Base-by-base conservation (phyloP, 768 basidiomycete species). In the Podaxis mareebaensis region DNA sequence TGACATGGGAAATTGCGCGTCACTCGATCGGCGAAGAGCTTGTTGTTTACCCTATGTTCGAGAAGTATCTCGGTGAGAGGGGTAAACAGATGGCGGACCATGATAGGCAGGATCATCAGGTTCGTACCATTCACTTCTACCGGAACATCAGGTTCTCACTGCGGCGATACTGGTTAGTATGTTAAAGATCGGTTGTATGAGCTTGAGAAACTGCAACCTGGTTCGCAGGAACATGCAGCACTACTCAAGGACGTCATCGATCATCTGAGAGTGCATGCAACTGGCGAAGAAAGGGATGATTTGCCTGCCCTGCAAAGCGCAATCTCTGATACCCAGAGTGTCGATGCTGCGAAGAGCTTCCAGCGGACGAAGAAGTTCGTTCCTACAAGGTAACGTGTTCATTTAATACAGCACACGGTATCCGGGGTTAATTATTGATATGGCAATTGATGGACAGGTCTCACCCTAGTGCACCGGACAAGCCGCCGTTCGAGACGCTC, bases 1-100 rank as follows among this genome's bases (percentile, higher is more conserved):
- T 88, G 4, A 78, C 74, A 12, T 88, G 85, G 86, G 85, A 86
- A 72, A 75, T 88, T 44, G 86, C 85, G 1, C 78, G 85, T 0
- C 86, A 88, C 63, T 83, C 86, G 3, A 81, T 83, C 6, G 85
- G 81, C 13, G 87, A 88, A 69, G 87, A 89, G 70, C 79, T 88
- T 42, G 76, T 89, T 40, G 82, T 87, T 0, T 88, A 88, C 67
- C 87, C 86, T 13, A 76, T 86, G 52, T 81, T 87, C 77, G 85
- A 87, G 68, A 76, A 80, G 63, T 76, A 83, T 59, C 79, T 88
- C 60, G 86, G 86, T 4, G 73, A 73, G 2, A 69, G 83, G 65
- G 88, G 86, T 3, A 70, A 71, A 52, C 59, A 79, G 48, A 78
- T 88, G 17, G 81, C 86, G 0, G 79, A 85, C 64, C 73, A 83